Conservation (phyloP, 2,329 filamentous ascomycete genomes). For the Daldinia sp. region DNA sequence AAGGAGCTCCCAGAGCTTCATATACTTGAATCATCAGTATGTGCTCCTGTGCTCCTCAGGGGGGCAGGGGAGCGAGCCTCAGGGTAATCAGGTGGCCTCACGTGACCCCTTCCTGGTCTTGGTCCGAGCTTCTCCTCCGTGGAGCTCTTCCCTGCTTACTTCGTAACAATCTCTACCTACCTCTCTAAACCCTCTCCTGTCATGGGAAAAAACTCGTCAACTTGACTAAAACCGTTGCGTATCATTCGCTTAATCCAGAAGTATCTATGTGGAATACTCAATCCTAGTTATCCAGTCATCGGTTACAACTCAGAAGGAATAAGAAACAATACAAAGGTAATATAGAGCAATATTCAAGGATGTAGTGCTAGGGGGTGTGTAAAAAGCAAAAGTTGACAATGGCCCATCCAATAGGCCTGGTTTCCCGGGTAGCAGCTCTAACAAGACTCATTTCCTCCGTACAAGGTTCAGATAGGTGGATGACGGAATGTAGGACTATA, state of each 20-base stretch:
- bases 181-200: neutral
- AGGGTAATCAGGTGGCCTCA: no score
- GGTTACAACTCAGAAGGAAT: constrained; percentile 4
- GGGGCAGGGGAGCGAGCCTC: no score
- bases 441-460: neutral
- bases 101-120: no score
- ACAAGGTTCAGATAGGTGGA: neutral
- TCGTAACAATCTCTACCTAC: no score
- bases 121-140: no score
- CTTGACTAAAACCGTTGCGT: neutral
- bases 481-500: neutral
- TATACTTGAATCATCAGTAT: no score
- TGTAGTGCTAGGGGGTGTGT: neutral
- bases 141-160: no score
- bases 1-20: no score
- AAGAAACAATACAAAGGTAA: neutral
- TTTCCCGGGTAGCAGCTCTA: neutral
- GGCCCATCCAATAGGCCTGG: neutral
- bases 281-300: constrained; percentile 4
- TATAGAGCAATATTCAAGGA: constrained; percentile 1
- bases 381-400: neutral
- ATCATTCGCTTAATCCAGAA: neutral
- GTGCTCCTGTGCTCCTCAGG: no score
- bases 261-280: neutral
- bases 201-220: neutral